Conservation (phyloP, 371 early-diverging fungal species). For the Capniomyces stellatus region DNA sequence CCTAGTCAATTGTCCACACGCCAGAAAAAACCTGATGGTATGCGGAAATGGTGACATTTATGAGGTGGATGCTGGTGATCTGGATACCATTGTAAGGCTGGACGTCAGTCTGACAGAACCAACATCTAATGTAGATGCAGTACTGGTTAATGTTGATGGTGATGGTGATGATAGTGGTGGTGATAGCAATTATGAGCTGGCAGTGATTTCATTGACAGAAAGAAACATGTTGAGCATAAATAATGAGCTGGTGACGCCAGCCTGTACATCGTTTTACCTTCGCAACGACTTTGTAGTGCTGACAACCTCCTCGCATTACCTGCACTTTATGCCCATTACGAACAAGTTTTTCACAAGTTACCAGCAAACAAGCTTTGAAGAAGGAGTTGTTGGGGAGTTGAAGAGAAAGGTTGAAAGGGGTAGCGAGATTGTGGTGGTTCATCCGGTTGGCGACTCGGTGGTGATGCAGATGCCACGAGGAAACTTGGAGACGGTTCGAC, state of each 20-base stretch:
- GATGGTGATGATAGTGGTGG: conserved; percentile 10
- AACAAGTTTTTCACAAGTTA: background rate
- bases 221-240: conserved; percentile 69
- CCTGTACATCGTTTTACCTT: conserved; percentile 71
- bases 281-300: conserved; percentile 64
- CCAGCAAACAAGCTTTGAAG: conserved; percentile 4
- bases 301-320: conserved; percentile 69
- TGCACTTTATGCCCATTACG: conserved; percentile 46
- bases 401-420: conserved; percentile 80
- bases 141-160: background rate
- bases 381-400: background rate
- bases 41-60: background rate
- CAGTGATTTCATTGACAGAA: conserved; percentile 52
- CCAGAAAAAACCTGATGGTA: background rate
- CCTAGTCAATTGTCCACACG: conserved; percentile 1
- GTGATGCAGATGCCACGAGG: conserved; percentile 94
- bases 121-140: background rate
- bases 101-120: background rate
- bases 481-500: conserved; percentile 88
- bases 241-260: conserved; percentile 40
- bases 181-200: conserved; percentile 7
- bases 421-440: conserved; percentile 57
- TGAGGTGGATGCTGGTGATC: background rate
- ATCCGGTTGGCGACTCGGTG: conserved; percentile 46
- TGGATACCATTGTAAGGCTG: background rate